Conservation (phyloP, 2,329 filamentous ascomycete species). For the Pseudocercospora macadamiae region DNA sequence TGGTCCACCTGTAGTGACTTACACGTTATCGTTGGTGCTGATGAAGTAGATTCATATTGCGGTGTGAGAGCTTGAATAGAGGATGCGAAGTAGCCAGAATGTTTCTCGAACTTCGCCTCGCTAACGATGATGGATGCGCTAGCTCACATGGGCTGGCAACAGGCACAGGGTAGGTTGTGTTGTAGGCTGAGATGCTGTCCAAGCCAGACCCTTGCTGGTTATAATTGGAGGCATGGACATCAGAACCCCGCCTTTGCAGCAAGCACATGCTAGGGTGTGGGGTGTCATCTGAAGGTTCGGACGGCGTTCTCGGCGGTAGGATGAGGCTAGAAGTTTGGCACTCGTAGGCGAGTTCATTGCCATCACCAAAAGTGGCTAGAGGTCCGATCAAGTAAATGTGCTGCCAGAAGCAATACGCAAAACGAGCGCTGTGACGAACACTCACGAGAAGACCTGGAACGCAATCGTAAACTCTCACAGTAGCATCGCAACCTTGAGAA, state of each 20-base stretch:
- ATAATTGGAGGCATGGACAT: constrained; percentile 6
- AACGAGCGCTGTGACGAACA: neutral
- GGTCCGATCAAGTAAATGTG: neutral
- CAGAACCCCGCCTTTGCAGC: constrained; percentile 10
- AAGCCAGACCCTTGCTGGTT: constrained; percentile 3
- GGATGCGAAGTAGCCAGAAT: neutral
- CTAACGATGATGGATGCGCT: neutral
- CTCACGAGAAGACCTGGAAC: neutral
- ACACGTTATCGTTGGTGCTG: neutral
- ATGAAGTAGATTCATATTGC: neutral
- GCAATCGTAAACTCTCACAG: neutral
- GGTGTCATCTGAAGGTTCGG: neutral
- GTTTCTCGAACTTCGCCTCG: neutral
- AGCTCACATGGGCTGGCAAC: neutral
- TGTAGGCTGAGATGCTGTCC: constrained; percentile 5
- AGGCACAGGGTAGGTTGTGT: constrained; percentile 1
- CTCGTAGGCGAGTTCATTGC: neutral
- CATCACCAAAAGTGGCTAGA: neutral
- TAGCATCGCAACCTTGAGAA: neutral
- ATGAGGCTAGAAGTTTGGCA: neutral
- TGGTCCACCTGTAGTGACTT: neutral
- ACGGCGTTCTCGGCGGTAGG: neutral
- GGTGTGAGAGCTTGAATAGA: neutral
- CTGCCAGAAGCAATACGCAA: neutral
- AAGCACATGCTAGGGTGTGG: neutral